These are phyloP conservation scores for Cladosporium sphaerospermum DNA, from an alignment of 2,329 filamentous ascomycete species.

Conservation along the genomic window DNA sequence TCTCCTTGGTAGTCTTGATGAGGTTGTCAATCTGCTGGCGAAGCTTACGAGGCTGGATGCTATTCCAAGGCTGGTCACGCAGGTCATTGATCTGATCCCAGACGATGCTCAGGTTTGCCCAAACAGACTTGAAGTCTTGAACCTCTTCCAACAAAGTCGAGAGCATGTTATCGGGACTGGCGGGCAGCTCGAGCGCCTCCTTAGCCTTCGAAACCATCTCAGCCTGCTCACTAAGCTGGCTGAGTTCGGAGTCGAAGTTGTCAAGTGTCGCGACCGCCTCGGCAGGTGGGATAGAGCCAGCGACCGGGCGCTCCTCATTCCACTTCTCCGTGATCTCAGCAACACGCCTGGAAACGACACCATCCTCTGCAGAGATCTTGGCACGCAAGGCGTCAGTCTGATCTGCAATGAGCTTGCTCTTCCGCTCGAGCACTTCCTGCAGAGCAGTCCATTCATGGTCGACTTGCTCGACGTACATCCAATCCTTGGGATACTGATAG, in stretches of 20 bases:
- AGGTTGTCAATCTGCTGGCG: constrained; percentile 81
- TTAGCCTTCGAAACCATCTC: constrained; percentile 95
- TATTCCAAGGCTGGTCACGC: constrained; percentile 87
- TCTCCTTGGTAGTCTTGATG: constrained; percentile 97
- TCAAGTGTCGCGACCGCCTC: constrained; percentile 76
- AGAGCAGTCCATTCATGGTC: constrained; percentile 93
- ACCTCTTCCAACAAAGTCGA: constrained; percentile 88
- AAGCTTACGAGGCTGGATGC: constrained; percentile 89
- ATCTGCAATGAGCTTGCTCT: constrained; percentile 91
- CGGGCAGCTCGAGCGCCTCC: constrained; percentile 85
- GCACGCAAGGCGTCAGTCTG: constrained; percentile 91
- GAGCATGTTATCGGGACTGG: constrained; percentile 72
- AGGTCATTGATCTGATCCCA: constrained; percentile 96
- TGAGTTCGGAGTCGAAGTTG: constrained; percentile 78
- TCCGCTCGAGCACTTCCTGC: constrained; percentile 84
- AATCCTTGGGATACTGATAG: constrained; percentile 88
- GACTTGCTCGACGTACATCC: constrained; percentile 93
- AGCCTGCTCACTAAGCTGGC: constrained; percentile 76
- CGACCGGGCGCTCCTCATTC: constrained; percentile 96
- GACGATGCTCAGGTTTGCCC: constrained; percentile 90
- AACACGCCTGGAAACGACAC: constrained; percentile 83
- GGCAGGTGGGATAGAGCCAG: constrained; percentile 84
- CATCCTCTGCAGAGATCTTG: constrained; percentile 92
- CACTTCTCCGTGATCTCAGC: constrained; percentile 77
- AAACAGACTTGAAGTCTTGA: constrained; percentile 97